Evolutionary conservation across 169 alveolate species (phyloP), one percentile per base, ranked within the genome.

Genomic region (Eimeria falciformis): DNA sequence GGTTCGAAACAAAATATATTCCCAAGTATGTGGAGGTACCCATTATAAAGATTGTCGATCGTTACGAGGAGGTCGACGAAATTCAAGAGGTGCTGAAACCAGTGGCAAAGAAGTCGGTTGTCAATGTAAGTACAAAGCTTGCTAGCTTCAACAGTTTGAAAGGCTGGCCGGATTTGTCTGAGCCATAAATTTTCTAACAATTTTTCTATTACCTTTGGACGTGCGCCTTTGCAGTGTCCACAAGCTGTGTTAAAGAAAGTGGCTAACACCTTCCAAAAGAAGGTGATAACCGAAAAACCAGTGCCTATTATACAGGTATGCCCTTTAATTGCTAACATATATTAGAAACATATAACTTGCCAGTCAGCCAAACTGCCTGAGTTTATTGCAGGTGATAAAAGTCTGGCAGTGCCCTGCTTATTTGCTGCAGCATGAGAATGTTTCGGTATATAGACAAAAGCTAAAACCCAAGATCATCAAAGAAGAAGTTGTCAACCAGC

Each of bases 1-100:
- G 78, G 29, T 82, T 82, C 45, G 90, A 82, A 55, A 58, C 77
- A 46, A 82, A 82, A 37, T 11, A 50, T 23, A 82, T 82, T 17
- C 90, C 90, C 47, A 82, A 82, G 43, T 82, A 82, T 23, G 90
- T 82, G 46, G 90, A 82, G 21, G 90, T 82, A 6, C 90, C 90
- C n/a, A 58, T 82, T 27, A 37, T 82, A 14, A 82, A 82, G 45
- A 62, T 82, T 29, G 90, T 82, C 65, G 90, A 82, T 18, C 77
- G 90, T 9, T 82, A 82, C 43, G 90, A 82, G 29, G 90, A 82
- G 33, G 90, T 82, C 6, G 66, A 82, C 21, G 65, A 82, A 58
- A 62, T 58, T 17, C 79, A 82, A 3, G 90, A 82, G 40, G 78
- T 82, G 45, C 78, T 82, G 27, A 82, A 82, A 62, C 90, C 78